These are phyloP conservation scores for Linum lewisii DNA, from an alignment of 345 rosid species.

Conservation along the genomic window DNA sequence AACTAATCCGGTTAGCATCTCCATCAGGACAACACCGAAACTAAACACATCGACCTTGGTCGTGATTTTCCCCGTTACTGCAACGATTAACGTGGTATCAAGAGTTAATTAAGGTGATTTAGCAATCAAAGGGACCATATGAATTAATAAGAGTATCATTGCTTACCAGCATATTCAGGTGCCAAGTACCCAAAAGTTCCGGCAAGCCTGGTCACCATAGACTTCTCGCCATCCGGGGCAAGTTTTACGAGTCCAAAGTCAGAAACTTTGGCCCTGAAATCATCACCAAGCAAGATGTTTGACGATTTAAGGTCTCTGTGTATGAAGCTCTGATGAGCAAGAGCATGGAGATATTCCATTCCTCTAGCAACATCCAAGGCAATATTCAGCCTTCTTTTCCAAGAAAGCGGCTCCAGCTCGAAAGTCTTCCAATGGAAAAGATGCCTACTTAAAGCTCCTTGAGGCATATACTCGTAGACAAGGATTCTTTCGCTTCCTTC, in stretches of 20 bases:
- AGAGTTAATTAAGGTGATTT: neutral
- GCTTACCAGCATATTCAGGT: slow-evolving; percentile 82
- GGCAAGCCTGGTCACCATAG: slow-evolving; percentile 61
- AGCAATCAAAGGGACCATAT: neutral
- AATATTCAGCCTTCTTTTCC: slow-evolving; percentile 57
- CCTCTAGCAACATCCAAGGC: slow-evolving; percentile 79
- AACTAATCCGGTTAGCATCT: slow-evolving; percentile 56
- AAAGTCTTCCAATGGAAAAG: slow-evolving; percentile 64
- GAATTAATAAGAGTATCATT: slow-evolving; percentile 4
- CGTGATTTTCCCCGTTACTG: slow-evolving; percentile 72
- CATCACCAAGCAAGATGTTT: slow-evolving; percentile 62
- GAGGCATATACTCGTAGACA: slow-evolving; percentile 71
- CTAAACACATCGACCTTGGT: slow-evolving; percentile 74
- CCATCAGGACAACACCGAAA: slow-evolving; percentile 71
- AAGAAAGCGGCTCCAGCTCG: slow-evolving; percentile 57
- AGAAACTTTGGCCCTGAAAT: slow-evolving; percentile 62
- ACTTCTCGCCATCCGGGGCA: slow-evolving; percentile 63
- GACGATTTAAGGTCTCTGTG: slow-evolving; percentile 77
- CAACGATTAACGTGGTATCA: slow-evolving; percentile 8
- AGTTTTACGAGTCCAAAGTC: slow-evolving; percentile 80
- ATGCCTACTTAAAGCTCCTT: slow-evolving; percentile 70
- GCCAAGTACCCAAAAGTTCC: slow-evolving; percentile 81
- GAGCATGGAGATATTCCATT: slow-evolving; percentile 66
- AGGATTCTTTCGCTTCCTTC: slow-evolving; percentile 62
- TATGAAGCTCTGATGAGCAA: slow-evolving; percentile 66